Evolutionary conservation across 2,329 filamentous ascomycete genomes (phyloP).

Genomic region (Fusarium sp.): DNA sequence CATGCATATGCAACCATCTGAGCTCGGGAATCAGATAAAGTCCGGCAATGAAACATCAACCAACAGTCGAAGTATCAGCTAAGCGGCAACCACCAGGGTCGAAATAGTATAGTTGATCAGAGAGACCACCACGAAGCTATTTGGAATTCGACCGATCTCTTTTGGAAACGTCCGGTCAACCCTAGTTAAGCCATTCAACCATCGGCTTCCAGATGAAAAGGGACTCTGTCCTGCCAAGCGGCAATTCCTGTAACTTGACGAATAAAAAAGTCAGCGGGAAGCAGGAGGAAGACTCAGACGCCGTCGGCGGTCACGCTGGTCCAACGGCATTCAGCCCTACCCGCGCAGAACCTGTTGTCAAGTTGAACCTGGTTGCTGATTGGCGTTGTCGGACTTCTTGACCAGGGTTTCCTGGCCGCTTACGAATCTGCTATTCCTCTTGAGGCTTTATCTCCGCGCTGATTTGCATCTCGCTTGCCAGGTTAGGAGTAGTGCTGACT

Average conservation of each 20-base stretch:
- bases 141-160: not conserved
- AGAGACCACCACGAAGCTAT: not conserved
- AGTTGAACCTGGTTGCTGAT: not conserved
- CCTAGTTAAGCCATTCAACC: not conserved
- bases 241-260: not conserved
- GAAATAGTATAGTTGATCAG: not conserved
- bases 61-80: not conserved
- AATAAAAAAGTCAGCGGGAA: not conserved
- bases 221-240: not conserved
- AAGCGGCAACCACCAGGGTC: not conserved
- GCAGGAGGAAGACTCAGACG: not conserved
- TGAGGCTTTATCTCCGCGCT: not conserved
- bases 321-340: not conserved
- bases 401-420: not conserved
- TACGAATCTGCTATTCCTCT: not conserved
- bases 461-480: not conserved
- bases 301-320: not conserved
- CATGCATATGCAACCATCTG: not conserved
- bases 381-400: not conserved
- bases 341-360: not conserved
- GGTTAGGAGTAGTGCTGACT: not conserved
- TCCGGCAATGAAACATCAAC: not conserved
- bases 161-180: not conserved
- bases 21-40: not conserved
- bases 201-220: not conserved